Evolutionary conservation across 805 yeast species (phyloP), one percentile per base, ranked within the genome.

Genomic region (Candida dendrica): DNA sequence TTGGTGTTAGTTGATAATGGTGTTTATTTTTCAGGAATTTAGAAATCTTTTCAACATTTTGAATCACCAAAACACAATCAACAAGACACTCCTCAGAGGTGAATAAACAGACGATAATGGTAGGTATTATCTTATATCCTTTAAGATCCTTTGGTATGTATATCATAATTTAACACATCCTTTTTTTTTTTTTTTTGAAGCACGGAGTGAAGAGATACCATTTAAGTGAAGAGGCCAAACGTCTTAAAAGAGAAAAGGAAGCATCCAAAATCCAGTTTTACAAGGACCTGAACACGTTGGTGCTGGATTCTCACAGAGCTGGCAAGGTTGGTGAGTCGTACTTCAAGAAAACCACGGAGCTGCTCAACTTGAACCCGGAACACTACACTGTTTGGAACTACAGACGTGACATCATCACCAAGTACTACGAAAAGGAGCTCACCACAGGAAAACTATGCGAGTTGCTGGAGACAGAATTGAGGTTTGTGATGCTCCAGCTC

Each of bases 371-470:
- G 39, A 89, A 90, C 53, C 96, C 97, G 0, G 98, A 93, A 56
- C 75, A 83, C 48, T 90, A 90, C 60, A 80, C 96, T 0, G 69
- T 78, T 1, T 93, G 98, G 98, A 93, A 93, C 57, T 84, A 72
- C 56, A 73, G 98, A 43, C 72, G 96, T 42, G 93, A 86, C 48
- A 77, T 84, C 3, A 63, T 89, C 16, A 13, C 41, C 3, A 40
- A 51, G 13, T 39, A 46, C 32, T 47, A 42, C 30, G 32, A 33
- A 36, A 42, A 33, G 27, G 56, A 59, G 1, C 32, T 55, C 4
- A 3, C 40, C 1, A 17, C 34, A 0, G 52, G 54, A 10, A 55
- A 56, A n/a, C 52, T 58, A 16, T 55, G 50, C 34, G 50, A 55
- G 3, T 55, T 63, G 6, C 64, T 83, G 35, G 67, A 68, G 2